Evolutionary conservation across 2,329 filamentous ascomycete genomes (phyloP), one percentile per base, ranked within the genome.

Genomic region (Neonectria coccinea): DNA sequence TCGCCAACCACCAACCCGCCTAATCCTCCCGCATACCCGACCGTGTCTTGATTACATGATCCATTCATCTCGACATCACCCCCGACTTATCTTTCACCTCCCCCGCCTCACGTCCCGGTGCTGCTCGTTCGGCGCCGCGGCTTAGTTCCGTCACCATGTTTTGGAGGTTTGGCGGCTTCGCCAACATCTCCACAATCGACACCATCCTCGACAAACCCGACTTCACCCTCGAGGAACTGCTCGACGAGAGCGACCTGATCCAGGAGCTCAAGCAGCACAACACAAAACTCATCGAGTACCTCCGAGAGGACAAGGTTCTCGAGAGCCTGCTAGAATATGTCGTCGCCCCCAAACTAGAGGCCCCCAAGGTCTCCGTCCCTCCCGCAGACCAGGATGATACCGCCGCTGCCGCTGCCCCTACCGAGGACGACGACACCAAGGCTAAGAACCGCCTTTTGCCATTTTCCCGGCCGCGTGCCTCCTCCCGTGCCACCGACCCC

Each of bases 211-310:
- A 99, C 79, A 97, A 97, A 81, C 90, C 97, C 73, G 92, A 97
- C 81, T 94, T 97, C 78, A 94, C 92, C 56, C 91, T 98, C 70
- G 96, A 99, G 81, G 95, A 98, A 78, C 86, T 99, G 65, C 89
- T 99, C 68, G 94, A 98, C 79, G 96, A 99, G 85, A 92, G 92
- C 76, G 96, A 99, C 78, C 84, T 98, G 74, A 96, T 98, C 73
- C 94, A 97, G 80, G 96, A 99, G 85, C 88, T 99, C 68, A 99
- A 98, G 83, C 93, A 97, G 80, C 94, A 97, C 82, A 98, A 99
- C 83, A 91, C 93, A 63, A 97, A 97, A 83, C 90, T 99, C 67
- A 94, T 98, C 79, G 94, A 98, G 82, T 98, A 95, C 77, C 85
- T 99, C 66, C 91, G 96, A 74, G 93, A 97, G 76, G 93, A 97